Conservation (phyloP, 768 basidiomycete genomes). For the Boletus vinaceobasis region DNA sequence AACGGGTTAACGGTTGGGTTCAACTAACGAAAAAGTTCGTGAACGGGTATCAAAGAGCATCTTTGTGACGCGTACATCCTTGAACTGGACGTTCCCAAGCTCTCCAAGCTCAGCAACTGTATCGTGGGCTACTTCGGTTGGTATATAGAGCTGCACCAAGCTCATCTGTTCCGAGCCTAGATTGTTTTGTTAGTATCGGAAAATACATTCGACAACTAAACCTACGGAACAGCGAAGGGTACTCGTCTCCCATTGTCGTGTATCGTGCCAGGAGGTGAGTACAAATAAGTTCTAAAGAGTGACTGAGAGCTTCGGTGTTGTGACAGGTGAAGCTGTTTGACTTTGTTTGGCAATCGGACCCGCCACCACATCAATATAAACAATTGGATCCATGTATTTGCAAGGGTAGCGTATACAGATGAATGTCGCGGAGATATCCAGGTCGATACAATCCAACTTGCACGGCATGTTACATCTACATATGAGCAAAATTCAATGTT, state of each 20-base stretch:
- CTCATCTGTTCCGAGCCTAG: slow-evolving; percentile 97
- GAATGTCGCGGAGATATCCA: background rate
- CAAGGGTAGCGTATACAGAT: background rate
- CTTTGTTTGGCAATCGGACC: slow-evolving; percentile 17
- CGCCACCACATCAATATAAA: background rate
- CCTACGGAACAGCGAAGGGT: slow-evolving; percentile 80
- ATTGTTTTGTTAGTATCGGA: slow-evolving; percentile 6
- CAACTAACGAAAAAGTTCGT: slow-evolving; percentile 47
- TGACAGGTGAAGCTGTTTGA: slow-evolving; percentile 15
- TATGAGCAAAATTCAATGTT: background rate
- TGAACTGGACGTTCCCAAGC: slow-evolving; percentile 94
- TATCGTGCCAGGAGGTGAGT: background rate
- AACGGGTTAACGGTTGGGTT: slow-evolving; percentile 96
- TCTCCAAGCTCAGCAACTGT: slow-evolving; percentile 94
- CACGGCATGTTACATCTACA: background rate
- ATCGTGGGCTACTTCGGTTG: slow-evolving; percentile 96
- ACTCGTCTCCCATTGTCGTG: slow-evolving; percentile 65
- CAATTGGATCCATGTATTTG: background rate
- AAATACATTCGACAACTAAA: background rate
- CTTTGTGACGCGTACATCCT: slow-evolving; percentile 66
- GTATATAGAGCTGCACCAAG: slow-evolving; percentile 94
- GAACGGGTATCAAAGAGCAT: background rate
- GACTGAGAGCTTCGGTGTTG: background rate
- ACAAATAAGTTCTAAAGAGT: background rate
- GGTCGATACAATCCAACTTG: background rate